Evolutionary conservation across 2,329 filamentous ascomycete species (phyloP).

Genomic region (Chaetoscypha palmicola): DNA sequence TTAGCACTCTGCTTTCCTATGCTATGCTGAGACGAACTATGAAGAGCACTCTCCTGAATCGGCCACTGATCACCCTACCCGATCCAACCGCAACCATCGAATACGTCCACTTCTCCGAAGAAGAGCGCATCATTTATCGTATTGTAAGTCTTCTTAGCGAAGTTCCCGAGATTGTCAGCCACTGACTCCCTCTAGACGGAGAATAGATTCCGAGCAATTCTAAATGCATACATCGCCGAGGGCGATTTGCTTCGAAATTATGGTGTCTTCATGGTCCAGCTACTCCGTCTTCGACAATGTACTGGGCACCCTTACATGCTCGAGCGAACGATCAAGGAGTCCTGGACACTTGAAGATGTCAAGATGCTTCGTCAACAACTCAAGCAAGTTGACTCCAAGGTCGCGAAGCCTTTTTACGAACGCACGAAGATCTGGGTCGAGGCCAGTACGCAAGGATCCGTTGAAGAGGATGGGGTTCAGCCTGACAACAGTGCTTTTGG

Average conservation of each 20-base stretch:
- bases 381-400: conserved; percentile 1
- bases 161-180: background rate
- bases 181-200: conserved; percentile 32
- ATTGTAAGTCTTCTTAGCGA: conserved; percentile 39
- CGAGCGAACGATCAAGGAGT: conserved; percentile 27
- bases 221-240: conserved; percentile 23
- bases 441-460: background rate
- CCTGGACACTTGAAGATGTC: conserved; percentile 27
- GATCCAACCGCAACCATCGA: conserved; percentile 37
- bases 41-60: conserved; percentile 43
- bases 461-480: background rate
- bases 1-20: conserved; percentile 21
- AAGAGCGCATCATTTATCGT: conserved; percentile 47
- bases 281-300: conserved; percentile 29
- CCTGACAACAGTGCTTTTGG: conserved; percentile 18
- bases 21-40: conserved; percentile 52
- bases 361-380: conserved; percentile 13
- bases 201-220: conserved; percentile 24
- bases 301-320: conserved; percentile 30
- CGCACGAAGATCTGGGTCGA: conserved; percentile 25
- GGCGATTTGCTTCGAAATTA: conserved; percentile 21
- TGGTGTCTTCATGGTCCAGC: conserved; percentile 25
- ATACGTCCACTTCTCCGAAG: conserved; percentile 41
- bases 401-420: conserved; percentile 23
- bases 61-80: conserved; percentile 48